Percentiles rank a stretch among this genome's conserved stretches.
Conservation (phyloP, 179 eudicot species). For the Beta lomatogona region DNA sequence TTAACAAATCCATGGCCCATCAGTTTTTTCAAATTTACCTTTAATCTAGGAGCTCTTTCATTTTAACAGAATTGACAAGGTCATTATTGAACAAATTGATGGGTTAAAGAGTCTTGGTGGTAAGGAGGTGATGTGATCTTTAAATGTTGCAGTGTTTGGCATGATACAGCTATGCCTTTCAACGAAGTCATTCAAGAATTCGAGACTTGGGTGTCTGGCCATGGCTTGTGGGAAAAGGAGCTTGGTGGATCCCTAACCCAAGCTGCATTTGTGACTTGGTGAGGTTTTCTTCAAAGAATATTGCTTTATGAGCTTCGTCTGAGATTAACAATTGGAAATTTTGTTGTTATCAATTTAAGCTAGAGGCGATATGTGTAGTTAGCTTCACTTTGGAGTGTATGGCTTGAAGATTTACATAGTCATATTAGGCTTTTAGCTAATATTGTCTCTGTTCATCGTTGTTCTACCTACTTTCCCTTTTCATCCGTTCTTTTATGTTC, state of each 20-base stretch:
- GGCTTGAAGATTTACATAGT: background rate
- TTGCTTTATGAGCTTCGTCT: background rate
- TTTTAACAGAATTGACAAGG: background rate
- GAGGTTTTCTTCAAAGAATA: slow-evolving; percentile 27
- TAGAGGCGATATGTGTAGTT: background rate
- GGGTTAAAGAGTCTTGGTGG: background rate
- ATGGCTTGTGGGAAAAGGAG: slow-evolving; percentile 60
- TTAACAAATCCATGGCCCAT: background rate
- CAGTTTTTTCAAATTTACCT: background rate
- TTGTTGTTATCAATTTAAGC: background rate
- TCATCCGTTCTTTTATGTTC: too few relatives aligned
- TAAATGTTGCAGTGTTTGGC: slow-evolving; percentile 83
- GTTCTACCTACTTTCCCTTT: too few relatives aligned
- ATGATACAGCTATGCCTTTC: slow-evolving; percentile 91
- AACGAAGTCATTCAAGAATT: slow-evolving; percentile 78
- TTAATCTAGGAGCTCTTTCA: background rate
- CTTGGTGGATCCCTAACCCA: slow-evolving; percentile 49
- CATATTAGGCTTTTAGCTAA: background rate
- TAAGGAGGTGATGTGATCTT: slow-evolving; percentile 25
- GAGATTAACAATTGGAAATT: background rate
- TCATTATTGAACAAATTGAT: background rate
- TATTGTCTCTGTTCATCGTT: too few relatives aligned
- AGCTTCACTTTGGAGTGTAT: background rate
- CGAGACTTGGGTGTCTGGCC: slow-evolving; percentile 74
- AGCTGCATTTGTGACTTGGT: slow-evolving; percentile 98